Evolutionary conservation across 371 early-diverging fungal genomes (phyloP), one percentile per base, ranked within the genome.

Genomic region (Mucor piriformis): DNA sequence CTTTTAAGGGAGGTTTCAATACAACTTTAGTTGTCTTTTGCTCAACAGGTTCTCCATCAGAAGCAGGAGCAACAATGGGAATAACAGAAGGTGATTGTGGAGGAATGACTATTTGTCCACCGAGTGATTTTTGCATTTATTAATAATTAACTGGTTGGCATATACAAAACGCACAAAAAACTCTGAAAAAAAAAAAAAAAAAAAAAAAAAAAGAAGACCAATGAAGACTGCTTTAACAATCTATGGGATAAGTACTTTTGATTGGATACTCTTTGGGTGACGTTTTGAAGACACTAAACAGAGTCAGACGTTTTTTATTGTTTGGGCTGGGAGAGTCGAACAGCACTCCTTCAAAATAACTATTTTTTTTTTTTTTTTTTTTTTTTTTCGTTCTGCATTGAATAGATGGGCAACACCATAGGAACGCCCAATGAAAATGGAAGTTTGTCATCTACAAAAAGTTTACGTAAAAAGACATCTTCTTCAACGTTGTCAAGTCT

Each of bases 61-160:
- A 43, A 29, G 63, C 35, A 42, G 83, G 86, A 44, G 82, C 70
- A 37, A 83, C 76, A 53, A 85, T 85, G 21, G 86, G 86, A 54
- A 85, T 83, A 27, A 83, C 84, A 46, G 83, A 80, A 35, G 83
- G 64, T 34, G 73, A 60, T 51, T 75, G 67, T 20, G 76, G 64
- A 51, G 77, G 80, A 43, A 79, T 53, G 40, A 76, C 67, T 56
- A 79, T 74, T 54, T 78, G 71, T 48, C 70, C 66, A 60, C 74
- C 73, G 63, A 79, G 61, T 46, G 66, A 61, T 44, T 63, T 65
- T 61, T 64, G 52, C 70, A 67, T 67, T 56, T 47, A 27, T 38
- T 47, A 54, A 48, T 24, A 50, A 50, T 29, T 53, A 40, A 2
- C 20, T 52, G 25, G 15, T 8, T 25, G 46, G 46, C 46, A 46